Evolutionary conservation across 345 rosid species (phyloP).

Genomic region (Citrus sinensis): DNA sequence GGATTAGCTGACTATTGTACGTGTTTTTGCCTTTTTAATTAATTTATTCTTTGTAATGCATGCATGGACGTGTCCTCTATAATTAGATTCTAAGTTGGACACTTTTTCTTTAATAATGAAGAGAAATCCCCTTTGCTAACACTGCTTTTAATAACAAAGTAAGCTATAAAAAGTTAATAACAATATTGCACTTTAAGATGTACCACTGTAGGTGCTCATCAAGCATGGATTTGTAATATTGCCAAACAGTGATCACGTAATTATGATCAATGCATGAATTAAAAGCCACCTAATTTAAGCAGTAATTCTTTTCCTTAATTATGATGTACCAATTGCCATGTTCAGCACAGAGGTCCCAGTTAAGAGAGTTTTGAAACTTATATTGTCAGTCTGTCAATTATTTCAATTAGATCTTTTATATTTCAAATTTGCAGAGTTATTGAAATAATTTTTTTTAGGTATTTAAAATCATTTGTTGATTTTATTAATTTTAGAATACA

Average conservation of each 20-base stretch:
- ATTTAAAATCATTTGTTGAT: too few species aligned
- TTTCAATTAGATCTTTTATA: background rate
- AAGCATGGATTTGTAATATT: background rate
- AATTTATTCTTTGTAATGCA: background rate
- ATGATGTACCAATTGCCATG: too few species aligned
- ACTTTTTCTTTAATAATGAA: background rate
- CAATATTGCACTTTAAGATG: background rate
- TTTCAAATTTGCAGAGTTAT: background rate
- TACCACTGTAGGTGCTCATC: background rate
- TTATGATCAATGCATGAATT: slow-evolving; percentile 5
- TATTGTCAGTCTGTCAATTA: background rate
- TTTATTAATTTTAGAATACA: too few species aligned
- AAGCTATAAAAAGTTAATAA: background rate
- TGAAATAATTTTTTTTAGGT: too few species aligned
- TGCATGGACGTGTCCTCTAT: background rate
- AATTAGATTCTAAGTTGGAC: slow-evolving; percentile 10
- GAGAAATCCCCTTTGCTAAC: background rate
- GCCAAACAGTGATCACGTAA: background rate
- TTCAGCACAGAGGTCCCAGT: too few species aligned
- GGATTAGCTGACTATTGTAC: background rate
- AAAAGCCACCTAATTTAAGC: background rate
- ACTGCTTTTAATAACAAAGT: slow-evolving; percentile 14
- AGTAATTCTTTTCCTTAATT: too few species aligned
- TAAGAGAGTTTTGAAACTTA: too few species aligned
- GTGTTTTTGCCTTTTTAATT: background rate